Conservation (phyloP, 805 yeast genomes). For the Lachancea quebecensis region DNA sequence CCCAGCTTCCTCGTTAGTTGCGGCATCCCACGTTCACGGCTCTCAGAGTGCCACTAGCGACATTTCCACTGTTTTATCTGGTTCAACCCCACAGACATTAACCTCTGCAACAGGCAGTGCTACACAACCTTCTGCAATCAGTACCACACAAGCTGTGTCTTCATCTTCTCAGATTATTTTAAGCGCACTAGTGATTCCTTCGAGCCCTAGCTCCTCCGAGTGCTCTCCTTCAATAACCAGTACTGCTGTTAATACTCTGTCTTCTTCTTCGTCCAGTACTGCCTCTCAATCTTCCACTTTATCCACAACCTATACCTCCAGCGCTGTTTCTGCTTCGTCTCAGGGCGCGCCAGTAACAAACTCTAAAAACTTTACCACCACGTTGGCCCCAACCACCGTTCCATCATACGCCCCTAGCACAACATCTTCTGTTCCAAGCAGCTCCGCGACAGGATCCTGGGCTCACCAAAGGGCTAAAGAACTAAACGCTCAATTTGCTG, state of each 20-base stretch:
- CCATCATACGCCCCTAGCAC: slow-evolving; percentile 8
- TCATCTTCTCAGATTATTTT: slow-evolving; percentile 1
- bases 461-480: slow-evolving; percentile 40
- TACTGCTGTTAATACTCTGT: background rate
- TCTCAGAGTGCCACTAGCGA: slow-evolving; percentile 9
- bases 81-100: background rate
- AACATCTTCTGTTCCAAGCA: slow-evolving; percentile 8
- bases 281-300: slow-evolving; percentile 3
- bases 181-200: too few species aligned
- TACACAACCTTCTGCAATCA: too few species aligned
- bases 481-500: slow-evolving; percentile 38
- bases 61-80: slow-evolving; percentile 7
- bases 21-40: slow-evolving; percentile 5
- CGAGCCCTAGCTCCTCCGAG: too few species aligned
- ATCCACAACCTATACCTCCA: background rate
- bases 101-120: background rate
- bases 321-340: slow-evolving; percentile 6
- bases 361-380: background rate
- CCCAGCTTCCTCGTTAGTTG: slow-evolving; percentile 3
- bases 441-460: slow-evolving; percentile 21
- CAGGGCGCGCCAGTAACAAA: slow-evolving; percentile 2
- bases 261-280: slow-evolving; percentile 5
- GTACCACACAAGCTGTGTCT: too few species aligned
- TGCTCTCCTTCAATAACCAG: background rate
- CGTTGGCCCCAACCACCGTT: slow-evolving; percentile 10